phyloP scores from a whole-genome alignment of 2,329 filamentous ascomycete species.

The Periglandula ipomoeae region DNA sequence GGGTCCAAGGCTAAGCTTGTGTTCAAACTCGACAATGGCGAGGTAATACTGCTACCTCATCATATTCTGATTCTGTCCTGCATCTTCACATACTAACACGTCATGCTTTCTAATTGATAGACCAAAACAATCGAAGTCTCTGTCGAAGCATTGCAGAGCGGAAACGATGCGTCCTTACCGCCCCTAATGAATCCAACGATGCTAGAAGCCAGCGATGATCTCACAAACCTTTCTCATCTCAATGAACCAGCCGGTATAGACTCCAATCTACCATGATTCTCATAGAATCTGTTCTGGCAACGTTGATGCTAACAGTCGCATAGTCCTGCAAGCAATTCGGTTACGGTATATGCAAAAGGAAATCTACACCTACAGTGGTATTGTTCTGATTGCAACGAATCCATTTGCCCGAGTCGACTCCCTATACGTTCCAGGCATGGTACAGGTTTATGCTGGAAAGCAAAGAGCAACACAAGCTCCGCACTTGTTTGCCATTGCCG shows the following conservation, averaged over 20 bases:
- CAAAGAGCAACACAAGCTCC: constrained; percentile 94
- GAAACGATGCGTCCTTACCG: constrained; percentile 69
- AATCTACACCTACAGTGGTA: constrained; percentile 99
- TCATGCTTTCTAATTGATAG: constrained; percentile 34
- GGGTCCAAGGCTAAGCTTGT: constrained; percentile 81
- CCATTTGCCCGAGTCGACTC: constrained; percentile 96
- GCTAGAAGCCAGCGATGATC: constrained; percentile 95
- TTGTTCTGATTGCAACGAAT: constrained; percentile 96
- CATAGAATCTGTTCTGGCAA: neutral
- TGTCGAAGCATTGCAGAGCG: constrained; percentile 63
- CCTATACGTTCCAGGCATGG: constrained; percentile 97
- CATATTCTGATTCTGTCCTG: neutral
- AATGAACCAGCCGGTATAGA: constrained; percentile 88
- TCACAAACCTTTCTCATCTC: constrained; percentile 94
- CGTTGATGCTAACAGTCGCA: constrained; percentile 7
- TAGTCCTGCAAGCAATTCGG: constrained; percentile 94
- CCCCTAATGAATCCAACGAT: constrained; percentile 97
- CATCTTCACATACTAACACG: neutral
- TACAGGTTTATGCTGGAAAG: constrained; percentile 98
- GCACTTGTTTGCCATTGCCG: constrained; percentile 96
- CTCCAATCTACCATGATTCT: neutral
- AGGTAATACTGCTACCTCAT: constrained; percentile 46
- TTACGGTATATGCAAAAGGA: constrained; percentile 97
- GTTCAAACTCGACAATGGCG: constrained; percentile 86
- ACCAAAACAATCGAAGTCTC: constrained; percentile 73